Conservation (phyloP, 495 filamentous ascomycete genomes). For the Talaromyces trachyspermus region DNA sequence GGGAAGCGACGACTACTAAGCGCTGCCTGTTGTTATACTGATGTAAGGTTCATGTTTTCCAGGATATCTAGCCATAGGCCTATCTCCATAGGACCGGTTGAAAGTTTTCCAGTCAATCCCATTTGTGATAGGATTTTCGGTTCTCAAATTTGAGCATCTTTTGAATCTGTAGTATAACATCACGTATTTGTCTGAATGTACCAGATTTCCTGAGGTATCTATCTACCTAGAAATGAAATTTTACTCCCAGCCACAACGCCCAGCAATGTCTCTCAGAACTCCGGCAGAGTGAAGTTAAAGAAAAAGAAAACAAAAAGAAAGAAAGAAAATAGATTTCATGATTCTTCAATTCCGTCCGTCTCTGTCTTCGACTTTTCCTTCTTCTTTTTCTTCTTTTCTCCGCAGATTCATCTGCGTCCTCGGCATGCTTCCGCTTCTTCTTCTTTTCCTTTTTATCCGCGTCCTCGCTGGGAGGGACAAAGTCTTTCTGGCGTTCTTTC, state of each 20-base stretch:
- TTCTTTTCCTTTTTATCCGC: conserved; percentile 44
- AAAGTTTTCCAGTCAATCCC: too few relatives aligned
- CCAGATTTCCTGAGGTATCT: neutral
- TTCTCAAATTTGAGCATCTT: too few relatives aligned
- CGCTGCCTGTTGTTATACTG: neutral
- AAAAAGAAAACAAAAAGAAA: neutral
- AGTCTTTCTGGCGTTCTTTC: conserved; percentile 75
- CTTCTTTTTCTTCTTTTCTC: conserved; percentile 32
- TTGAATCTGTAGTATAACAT: too few relatives aligned
- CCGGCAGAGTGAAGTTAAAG: too few relatives aligned
- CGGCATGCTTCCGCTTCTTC: conserved; percentile 51
- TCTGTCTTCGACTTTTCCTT: conserved; percentile 23
- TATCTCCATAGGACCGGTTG: too few relatives aligned
- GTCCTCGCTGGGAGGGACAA: conserved; percentile 73
- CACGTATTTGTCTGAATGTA: too few relatives aligned
- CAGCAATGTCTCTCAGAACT: neutral
- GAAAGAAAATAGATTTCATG: neutral
- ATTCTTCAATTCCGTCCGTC: neutral
- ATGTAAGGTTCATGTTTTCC: too few relatives aligned
- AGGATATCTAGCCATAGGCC: too few relatives aligned
- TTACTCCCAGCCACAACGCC: neutral
- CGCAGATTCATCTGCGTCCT: conserved; percentile 36
- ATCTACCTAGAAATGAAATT: conserved; percentile 1
- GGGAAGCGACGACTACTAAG: neutral
- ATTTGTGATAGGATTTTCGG: too few relatives aligned